Conservation (phyloP, 495 filamentous ascomycete species). For the Ramalina peruviana region DNA sequence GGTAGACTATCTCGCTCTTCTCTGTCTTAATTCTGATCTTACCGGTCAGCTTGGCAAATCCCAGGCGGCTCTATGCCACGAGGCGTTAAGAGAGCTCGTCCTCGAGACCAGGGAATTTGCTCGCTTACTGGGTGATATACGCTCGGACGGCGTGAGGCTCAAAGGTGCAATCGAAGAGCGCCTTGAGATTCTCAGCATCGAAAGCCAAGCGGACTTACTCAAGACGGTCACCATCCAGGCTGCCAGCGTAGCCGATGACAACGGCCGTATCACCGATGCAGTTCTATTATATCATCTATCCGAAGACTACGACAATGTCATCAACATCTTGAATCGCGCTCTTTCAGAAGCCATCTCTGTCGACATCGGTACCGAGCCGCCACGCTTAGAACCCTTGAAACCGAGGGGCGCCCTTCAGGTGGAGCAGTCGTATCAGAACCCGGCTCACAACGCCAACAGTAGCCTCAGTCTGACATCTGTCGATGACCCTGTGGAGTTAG, state of each 20-base stretch:
- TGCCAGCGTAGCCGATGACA: constrained; percentile 82
- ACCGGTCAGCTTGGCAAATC: constrained; percentile 54
- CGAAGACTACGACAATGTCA: constrained; percentile 83
- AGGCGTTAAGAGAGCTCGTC: constrained; percentile 87
- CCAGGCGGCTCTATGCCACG: constrained; percentile 75
- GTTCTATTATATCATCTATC: constrained; percentile 90
- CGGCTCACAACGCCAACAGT: constrained; percentile 26
- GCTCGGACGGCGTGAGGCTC: constrained; percentile 64
- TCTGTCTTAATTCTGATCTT: constrained; percentile 85
- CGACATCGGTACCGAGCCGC: constrained; percentile 61
- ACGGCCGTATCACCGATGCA: constrained; percentile 80
- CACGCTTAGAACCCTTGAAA: constrained; percentile 65
- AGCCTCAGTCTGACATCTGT: constrained; percentile 73
- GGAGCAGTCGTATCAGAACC: constrained; percentile 14
- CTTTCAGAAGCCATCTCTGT: constrained; percentile 74
- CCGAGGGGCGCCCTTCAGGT: constrained; percentile 27
- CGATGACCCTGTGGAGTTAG: constrained; percentile 71
- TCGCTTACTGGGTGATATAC: constrained; percentile 82
- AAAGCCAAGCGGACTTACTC: constrained; percentile 69
- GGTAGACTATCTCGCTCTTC: constrained; percentile 83
- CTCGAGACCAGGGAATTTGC: constrained; percentile 91
- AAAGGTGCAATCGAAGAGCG: constrained; percentile 80
- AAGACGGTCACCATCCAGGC: constrained; percentile 78
- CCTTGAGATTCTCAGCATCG: constrained; percentile 66
- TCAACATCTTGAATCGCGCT: constrained; percentile 77